Base-by-base conservation (phyloP, 495 filamentous ascomycete species). In the Lepidopterella palustris region DNA sequence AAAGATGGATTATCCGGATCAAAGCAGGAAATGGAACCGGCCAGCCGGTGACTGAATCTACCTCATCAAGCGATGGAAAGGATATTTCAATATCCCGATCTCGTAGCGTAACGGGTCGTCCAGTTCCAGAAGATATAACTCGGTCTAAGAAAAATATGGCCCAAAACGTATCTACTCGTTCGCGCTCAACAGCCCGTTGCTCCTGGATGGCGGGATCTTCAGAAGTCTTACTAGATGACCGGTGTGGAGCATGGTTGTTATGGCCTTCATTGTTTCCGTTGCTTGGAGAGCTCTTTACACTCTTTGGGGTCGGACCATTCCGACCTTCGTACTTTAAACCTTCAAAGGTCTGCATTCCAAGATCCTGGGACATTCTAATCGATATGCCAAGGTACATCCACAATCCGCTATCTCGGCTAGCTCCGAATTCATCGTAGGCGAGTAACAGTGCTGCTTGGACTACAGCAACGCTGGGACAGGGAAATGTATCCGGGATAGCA, bases 331-430 rank as follows among this genome's bases (percentile, higher is more conserved):
- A 84, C 66, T 82, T 86, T 55, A 87, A 78, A 0, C 89, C 89
- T 60, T 88, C 86, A 27, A 84, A 72, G 50, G 89, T 92, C 60
- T 89, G 87, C 64, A 95, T 77, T 2, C 89, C 89, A 4, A 95
- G 77, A 68, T 95, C 89, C 55, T 91, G 82, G 0, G 87, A 87
- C 87, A 95, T 90, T 25, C 89, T 81, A 62, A 95, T 92, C 0
- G 88, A 84, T 58, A 89, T 84, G 0, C 89, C 89, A 15, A 92
- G 74, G 63, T 91, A 92, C 88, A 92, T 92, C 89, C 89, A 95
- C 18, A 95, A 74, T 2, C 88, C 88, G 70, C 89, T 92, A 67
- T 92, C 89, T 60, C 87, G 86, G 63, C 89, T 89, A 21, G 86
- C 85, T 11, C 89, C 89, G 59, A 95, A 95, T 42, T 88, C 85